These are phyloP conservation scores for Alisma plantagoaquatica DNA, from an alignment of 106 monocot genomes.

Conservation along the genomic window DNA sequence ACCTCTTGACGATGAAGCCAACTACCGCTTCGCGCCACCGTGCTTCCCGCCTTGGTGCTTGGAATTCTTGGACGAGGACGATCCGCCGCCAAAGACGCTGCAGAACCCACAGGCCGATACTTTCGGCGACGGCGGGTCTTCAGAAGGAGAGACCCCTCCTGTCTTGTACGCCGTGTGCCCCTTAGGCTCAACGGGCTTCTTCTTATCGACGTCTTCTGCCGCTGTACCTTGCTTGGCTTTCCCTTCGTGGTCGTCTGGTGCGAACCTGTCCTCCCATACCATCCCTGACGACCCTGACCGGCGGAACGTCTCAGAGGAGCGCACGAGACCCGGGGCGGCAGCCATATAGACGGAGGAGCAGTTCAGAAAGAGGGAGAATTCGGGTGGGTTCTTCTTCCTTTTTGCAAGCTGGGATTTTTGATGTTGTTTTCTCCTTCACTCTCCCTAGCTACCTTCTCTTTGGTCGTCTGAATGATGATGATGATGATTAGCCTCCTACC, in stretches of 20 bases:
- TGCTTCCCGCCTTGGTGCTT: conserved; percentile 3
- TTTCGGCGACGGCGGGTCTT: conserved; percentile 10
- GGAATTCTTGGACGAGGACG: background rate
- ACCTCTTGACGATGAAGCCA: background rate
- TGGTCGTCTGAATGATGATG: too few species aligned
- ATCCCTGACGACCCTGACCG: conserved; percentile 79
- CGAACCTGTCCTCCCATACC: conserved; percentile 73
- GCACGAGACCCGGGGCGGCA: conserved; percentile 29
- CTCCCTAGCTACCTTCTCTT: too few species aligned
- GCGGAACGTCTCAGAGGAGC: conserved; percentile 63
- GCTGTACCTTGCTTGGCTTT: conserved; percentile 8
- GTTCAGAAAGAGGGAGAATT: too few species aligned
- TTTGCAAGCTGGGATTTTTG: background rate
- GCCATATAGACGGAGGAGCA: too few species aligned
- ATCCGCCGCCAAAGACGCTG: conserved; percentile 2
- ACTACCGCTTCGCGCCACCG: background rate
- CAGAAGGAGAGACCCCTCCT: background rate
- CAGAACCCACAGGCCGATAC: conserved; percentile 14
- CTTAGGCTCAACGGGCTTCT: background rate
- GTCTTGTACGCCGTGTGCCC: background rate
- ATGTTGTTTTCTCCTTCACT: too few species aligned
- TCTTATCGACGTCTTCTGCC: conserved; percentile 25
- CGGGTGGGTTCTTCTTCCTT: background rate
- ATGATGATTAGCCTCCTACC: background rate
- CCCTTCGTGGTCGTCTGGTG: conserved; percentile 2